A percentile compares a stretch with the other conserved stretches of the same genome.
Evolutionary conservation across 164 flowering plant species (phyloP).

Genomic region (Tetracentron sinense): DNA sequence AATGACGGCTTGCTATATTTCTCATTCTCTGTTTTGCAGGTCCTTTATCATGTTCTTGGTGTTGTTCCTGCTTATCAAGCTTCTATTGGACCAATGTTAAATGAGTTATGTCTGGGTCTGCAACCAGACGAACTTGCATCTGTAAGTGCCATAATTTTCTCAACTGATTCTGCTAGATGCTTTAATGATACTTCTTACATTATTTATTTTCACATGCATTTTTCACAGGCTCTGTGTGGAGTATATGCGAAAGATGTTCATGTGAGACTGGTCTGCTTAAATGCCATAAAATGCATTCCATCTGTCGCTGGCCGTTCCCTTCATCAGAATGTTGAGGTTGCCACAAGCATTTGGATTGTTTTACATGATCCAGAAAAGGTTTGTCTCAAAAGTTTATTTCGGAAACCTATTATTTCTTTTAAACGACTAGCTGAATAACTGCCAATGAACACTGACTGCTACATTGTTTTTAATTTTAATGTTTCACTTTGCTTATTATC

Average conservation of each 20-base stretch:
- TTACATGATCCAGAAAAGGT: conserved; percentile 97
- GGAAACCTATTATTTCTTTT: background rate
- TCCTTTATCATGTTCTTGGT: conserved; percentile 88
- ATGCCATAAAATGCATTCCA: conserved; percentile 92
- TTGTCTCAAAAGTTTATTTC: background rate
- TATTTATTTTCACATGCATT: conserved; percentile 7
- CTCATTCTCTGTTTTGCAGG: conserved; percentile 45
- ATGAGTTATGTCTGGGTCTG: conserved; percentile 92
- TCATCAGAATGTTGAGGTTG: conserved; percentile 71
- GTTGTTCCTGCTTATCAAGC: conserved; percentile 85
- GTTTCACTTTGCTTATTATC: too few relatives aligned
- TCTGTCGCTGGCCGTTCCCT: conserved; percentile 70
- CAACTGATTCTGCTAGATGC: background rate
- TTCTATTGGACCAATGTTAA: conserved; percentile 74
- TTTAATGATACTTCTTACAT: background rate
- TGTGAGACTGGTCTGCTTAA: conserved; percentile 94
- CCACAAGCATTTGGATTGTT: conserved; percentile 94
- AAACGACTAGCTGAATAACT: background rate
- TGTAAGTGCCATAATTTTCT: conserved; percentile 43
- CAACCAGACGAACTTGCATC: conserved; percentile 75
- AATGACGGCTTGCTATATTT: background rate
- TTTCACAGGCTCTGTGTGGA: conserved; percentile 73
- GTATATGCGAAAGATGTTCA: conserved; percentile 87
- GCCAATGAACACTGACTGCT: too few relatives aligned
- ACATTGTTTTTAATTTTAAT: too few relatives aligned